Evolutionary conservation across 768 basidiomycete genomes (phyloP).

Genomic region (Trametes cubensis): DNA sequence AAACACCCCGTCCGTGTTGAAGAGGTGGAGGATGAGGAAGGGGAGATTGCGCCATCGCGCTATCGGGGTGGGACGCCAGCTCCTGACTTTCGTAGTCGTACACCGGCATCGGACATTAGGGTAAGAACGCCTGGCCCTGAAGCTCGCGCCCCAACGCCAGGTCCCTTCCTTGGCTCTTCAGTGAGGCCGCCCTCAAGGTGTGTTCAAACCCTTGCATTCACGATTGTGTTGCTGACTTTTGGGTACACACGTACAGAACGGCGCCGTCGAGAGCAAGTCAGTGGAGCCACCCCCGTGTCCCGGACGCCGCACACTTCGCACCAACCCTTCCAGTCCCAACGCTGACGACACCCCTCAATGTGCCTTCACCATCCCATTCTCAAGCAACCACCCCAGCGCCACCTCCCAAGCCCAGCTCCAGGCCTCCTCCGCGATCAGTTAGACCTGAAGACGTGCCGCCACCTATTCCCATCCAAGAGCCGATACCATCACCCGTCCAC

Average conservation of each 20-base stretch:
- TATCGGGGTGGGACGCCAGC: constrained; percentile 17
- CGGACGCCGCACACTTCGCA: constrained; percentile 26
- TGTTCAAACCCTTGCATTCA: neutral
- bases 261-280: constrained; percentile 8
- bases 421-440: constrained; percentile 1
- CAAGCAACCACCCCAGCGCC: constrained; percentile 39
- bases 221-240: neutral
- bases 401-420: constrained; percentile 35
- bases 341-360: constrained; percentile 26
- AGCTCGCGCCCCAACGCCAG: neutral
- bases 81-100: constrained; percentile 14
- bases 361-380: constrained; percentile 26
- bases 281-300: constrained; percentile 10
- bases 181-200: constrained; percentile 22
- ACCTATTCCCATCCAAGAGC: constrained; percentile 40
- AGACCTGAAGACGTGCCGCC: constrained; percentile 2
- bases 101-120: constrained; percentile 12
- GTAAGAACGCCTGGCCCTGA: constrained; percentile 3
- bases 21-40: constrained; percentile 23
- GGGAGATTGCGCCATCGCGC: constrained; percentile 11
- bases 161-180: neutral
- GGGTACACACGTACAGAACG: neutral
- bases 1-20: constrained; percentile 19
- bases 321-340: constrained; percentile 29
- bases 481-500: constrained; percentile 44